phyloP scores from a whole-genome alignment of 306 rosid species.

The Pterocarpus macrocarpus region DNA sequence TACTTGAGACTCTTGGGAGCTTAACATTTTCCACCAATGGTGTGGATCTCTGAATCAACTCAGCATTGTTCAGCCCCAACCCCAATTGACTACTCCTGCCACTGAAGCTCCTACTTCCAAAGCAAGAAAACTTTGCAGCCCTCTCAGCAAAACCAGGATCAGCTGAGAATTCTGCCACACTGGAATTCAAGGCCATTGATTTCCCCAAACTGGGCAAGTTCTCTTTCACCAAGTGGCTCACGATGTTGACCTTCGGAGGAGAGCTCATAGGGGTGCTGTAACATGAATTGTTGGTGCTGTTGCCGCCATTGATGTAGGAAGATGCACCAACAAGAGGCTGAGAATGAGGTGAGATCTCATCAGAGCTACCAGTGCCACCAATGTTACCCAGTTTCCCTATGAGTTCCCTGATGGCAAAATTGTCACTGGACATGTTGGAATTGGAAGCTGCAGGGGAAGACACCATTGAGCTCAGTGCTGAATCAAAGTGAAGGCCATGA shows the following conservation, averaged over 20 bases:
- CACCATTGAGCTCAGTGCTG: constrained; percentile 79
- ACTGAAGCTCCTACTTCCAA: constrained; percentile 88
- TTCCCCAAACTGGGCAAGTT: constrained; percentile 51
- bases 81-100: constrained; percentile 54
- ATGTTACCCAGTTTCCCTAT: constrained; percentile 67
- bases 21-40: constrained; percentile 47
- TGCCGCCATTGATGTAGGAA: constrained; percentile 35
- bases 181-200: constrained; percentile 67
- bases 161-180: constrained; percentile 68
- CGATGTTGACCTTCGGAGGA: constrained; percentile 65
- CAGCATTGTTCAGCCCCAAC: constrained; percentile 18
- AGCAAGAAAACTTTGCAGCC: constrained; percentile 92
- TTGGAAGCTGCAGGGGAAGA: constrained; percentile 74
- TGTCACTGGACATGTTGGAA: constrained; percentile 63
- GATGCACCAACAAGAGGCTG: constrained; percentile 22
- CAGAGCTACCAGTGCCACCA: constrained; percentile 54
- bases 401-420: constrained; percentile 69
- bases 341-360: constrained; percentile 65
- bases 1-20: constrained; percentile 76
- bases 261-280: constrained; percentile 74
- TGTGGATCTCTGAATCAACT: constrained; percentile 54
- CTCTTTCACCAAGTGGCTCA: constrained; percentile 52
- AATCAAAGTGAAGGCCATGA: constrained; percentile 62
- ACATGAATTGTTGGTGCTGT: constrained; percentile 58
- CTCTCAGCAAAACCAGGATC: constrained; percentile 97